Base-by-base conservation (phyloP, 2,329 filamentous ascomycete species). In the Penicillium thymicola region DNA sequence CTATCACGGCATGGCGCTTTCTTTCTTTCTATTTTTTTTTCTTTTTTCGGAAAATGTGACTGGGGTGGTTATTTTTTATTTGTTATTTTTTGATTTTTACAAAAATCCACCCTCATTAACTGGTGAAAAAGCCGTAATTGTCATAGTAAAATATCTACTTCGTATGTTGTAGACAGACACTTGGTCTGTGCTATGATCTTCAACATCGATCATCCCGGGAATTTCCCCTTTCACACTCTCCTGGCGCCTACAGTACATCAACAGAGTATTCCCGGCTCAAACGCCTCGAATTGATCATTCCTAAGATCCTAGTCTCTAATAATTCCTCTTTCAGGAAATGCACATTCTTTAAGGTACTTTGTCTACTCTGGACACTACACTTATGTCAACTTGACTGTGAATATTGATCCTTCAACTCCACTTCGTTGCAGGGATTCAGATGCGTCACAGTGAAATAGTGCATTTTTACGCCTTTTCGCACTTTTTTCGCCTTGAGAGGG, bases 361-460 rank as follows among this genome's bases (percentile, higher is more conserved):
- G 46, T 51, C 41, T 21, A 18, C 32, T 18, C 5, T 47, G 2
- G 9, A n/a, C 16, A 43, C 10, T n/a, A 7, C 25, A n/a, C 34
- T 43, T 18, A 10, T 23, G 25, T 21, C 16, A 10, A 23, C 37
- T 51, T 21, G 9, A n/a, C n/a, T 4, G 11, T 49, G 38, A 43
- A 43, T 30, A 55, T 51, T 50, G 25, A 18, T 18, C 45, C 45
- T 32, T 37, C 30, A 36, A 59, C 55, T 54, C 62, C 58, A 60
- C 63, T 60, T 51, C 45, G n/a, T 54, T 63, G 62, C 62, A 66
- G 59, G 62, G 64, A 52, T 64, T 51, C 30, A 49, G 55, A 40
- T 63, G 51, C 57, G 57, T 52, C 58, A 60, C 56, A 47, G 55
- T 60, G 58, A 66, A 60, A 64, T 57, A 46, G 44, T 21, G 32